Percentiles rank a stretch among this genome's conserved stretches.
phyloP scores from a whole-genome alignment of 176 grass and related monocot genomes.

The Avena eriantha region DNA sequence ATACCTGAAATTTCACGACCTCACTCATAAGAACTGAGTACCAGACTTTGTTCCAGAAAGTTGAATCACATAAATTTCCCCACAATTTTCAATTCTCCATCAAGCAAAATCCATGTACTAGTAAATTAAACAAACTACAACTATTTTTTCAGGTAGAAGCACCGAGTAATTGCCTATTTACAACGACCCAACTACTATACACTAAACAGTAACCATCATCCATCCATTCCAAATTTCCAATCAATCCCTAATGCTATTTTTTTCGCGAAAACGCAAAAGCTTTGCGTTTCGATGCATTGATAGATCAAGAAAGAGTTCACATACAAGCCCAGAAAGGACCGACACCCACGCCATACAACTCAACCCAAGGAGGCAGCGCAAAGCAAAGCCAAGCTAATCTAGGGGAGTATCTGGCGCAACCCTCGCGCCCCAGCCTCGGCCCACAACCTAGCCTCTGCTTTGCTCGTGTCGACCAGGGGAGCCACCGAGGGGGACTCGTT shows the following conservation, averaged over 20 bases:
- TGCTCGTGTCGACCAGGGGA: too few species aligned
- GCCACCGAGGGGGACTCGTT: too few species aligned
- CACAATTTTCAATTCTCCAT: neutral
- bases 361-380: too few species aligned
- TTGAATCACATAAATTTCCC: neutral
- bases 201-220: neutral
- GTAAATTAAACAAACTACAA: too few species aligned
- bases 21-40: neutral
- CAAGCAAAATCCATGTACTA: neutral
- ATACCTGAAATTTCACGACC: neutral
- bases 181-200: neutral
- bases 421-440: too few species aligned
- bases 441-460: too few species aligned
- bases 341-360: too few species aligned
- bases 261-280: fast-evolving
- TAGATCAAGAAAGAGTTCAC: too few species aligned
- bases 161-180: neutral
- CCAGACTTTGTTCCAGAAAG: too few species aligned
- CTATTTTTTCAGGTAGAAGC: neutral
- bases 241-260: too few species aligned
- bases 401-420: fast-evolving
- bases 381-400: fast-evolving
- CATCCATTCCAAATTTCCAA: neutral
- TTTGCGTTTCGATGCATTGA: too few species aligned
- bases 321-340: too few species aligned